Base-by-base conservation (phyloP, 768 basidiomycete species). In the Stropharia rugosoannulata region DNA sequence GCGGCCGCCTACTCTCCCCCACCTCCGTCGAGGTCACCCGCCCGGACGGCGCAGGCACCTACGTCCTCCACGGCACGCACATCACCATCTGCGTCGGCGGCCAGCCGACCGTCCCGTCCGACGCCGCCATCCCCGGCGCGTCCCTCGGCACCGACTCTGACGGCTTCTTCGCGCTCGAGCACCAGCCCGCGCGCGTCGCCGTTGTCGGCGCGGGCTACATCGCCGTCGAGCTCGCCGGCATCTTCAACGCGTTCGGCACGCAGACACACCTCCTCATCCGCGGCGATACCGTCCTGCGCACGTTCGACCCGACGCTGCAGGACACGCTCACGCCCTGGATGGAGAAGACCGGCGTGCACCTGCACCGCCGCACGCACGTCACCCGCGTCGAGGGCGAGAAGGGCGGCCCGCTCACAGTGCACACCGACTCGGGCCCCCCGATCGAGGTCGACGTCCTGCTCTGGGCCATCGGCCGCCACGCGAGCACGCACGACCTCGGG, bases 191-290 rank as follows among this genome's bases (percentile, higher is more conserved):
- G 72, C 84, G 94, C 55, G 95, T 97, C 29, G 95, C 88, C 3
- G 88, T 98, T 52, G 87, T 98, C 41, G 97, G 97, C 44, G 97
- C 97, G 12, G 97, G 97, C 1, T 99, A 99, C 70, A 98, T 99
- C 62, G 95, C 95, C 15, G 92, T 98, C 58, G 97, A 99, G 73
- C 85, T 99, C 44, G 93, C 96, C 4, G 97, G 97, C 16, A 84
- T 99, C 52, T 84, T 99, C 73, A 85, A 98, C 71, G 80, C 91
- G 6, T 84, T 97, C 54, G 94, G 95, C 18, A 82, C 87, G 36
- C 93, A 98, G 72, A 95, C 94, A 7, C 95, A 98, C 68, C 72
- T 98, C 61, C 70, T 98, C 69, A 98, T 98, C 62, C 88, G 97
- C 51, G 79, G 86, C 50, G 92, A 98, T 50, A 89, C 84, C 53